These are phyloP conservation scores for Xylaria sp. DNA, from an alignment of 2,329 filamentous ascomycete genomes.

Conservation along the genomic window DNA sequence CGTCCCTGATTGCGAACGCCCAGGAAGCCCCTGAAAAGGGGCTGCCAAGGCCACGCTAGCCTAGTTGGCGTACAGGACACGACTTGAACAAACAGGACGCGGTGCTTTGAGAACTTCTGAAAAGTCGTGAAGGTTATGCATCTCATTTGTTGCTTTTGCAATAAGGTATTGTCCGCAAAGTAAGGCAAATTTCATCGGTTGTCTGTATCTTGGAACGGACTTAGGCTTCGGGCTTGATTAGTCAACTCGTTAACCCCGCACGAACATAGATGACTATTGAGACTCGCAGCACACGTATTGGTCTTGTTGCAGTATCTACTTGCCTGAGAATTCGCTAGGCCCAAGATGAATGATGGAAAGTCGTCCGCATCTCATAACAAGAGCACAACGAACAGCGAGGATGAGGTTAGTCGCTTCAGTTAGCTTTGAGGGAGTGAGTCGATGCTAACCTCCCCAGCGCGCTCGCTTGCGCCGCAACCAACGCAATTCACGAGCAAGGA, in stretches of 20 bases:
- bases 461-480: conserved; percentile 33
- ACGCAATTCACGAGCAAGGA: conserved; percentile 28
- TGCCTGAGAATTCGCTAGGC: too few relatives aligned
- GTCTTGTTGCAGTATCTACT: neutral
- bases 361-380: neutral
- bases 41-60: too few relatives aligned
- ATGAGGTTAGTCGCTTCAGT: neutral
- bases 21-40: too few relatives aligned
- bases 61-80: too few relatives aligned
- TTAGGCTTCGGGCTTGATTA: conserved; percentile 1
- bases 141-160: too few relatives aligned
- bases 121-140: too few relatives aligned
- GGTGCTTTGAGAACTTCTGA: too few relatives aligned
- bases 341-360: conserved; percentile 5
- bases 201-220: neutral
- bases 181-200: neutral
- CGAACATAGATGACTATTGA: neutral
- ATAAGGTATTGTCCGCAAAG: neutral
- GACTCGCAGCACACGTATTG: neutral
- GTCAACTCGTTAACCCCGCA: neutral
- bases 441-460: conserved; percentile 17
- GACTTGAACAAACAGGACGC: too few relatives aligned
- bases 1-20: too few relatives aligned
- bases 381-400: neutral
- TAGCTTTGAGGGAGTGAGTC: too few relatives aligned